Percentiles rank a stretch among this genome's conserved stretches.
These are phyloP conservation scores for Phytophthora pluvialis DNA, from an alignment of 352 stramenopile species.

Conservation along the genomic window DNA sequence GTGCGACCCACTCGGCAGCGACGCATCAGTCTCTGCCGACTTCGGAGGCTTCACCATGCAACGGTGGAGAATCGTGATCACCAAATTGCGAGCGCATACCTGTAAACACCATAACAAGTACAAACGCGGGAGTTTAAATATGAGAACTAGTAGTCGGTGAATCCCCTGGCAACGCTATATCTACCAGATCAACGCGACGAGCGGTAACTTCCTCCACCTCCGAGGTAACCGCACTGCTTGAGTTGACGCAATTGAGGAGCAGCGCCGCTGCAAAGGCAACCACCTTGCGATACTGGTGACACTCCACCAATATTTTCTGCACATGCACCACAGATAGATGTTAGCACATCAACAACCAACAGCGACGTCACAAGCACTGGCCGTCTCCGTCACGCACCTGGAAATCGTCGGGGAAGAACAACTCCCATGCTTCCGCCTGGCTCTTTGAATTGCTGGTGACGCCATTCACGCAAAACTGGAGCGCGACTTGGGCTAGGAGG, in stretches of 20 bases:
- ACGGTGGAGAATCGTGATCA: slow-evolving; percentile 80
- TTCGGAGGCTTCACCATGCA: slow-evolving; percentile 56
- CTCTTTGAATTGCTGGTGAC: slow-evolving; percentile 53
- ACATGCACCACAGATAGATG: slow-evolving; percentile 1
- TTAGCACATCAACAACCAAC: slow-evolving; percentile 3
- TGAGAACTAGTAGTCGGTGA: background rate
- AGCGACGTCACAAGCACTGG: background rate
- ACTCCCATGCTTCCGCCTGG: slow-evolving; percentile 56
- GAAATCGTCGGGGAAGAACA: slow-evolving; percentile 76
- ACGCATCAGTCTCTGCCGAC: background rate
- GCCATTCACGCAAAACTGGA: slow-evolving; percentile 82
- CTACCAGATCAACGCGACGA: slow-evolving; percentile 64
- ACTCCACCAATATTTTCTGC: slow-evolving; percentile 86
- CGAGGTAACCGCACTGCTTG: slow-evolving; percentile 18
- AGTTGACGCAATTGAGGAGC: slow-evolving; percentile 75
- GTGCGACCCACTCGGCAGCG: slow-evolving; percentile 4
- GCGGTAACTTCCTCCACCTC: slow-evolving; percentile 30
- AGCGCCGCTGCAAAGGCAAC: slow-evolving; percentile 70
- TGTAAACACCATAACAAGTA: slow-evolving; percentile 16
- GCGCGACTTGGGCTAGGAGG: slow-evolving; percentile 62
- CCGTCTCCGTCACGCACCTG: slow-evolving; percentile 43
- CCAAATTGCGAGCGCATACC: slow-evolving; percentile 69
- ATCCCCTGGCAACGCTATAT: background rate
- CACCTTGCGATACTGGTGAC: slow-evolving; percentile 79
- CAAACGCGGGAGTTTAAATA: slow-evolving; percentile 6